These are phyloP conservation scores for Metschnikowia kofuensis DNA, from an alignment of 805 yeast species.

Conservation along the genomic window DNA sequence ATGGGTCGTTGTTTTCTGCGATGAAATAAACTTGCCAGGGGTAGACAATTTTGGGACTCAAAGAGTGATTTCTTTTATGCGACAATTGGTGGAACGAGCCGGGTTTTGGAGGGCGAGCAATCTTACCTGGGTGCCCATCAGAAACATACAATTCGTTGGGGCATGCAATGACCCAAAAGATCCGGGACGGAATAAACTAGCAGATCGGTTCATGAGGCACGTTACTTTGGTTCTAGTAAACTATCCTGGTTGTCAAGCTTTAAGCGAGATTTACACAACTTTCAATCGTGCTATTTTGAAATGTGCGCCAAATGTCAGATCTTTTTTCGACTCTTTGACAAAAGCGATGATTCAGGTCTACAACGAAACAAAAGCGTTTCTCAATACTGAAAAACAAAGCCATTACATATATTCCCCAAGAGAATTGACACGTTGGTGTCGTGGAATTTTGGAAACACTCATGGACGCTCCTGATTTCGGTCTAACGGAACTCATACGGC, in stretches of 20 bases:
- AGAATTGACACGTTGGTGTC: constrained; percentile 83
- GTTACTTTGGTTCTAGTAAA: constrained; percentile 67
- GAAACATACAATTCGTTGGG: constrained; percentile 79
- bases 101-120: constrained; percentile 75
- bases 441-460: constrained; percentile 63
- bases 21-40: constrained; percentile 83
- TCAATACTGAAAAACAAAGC: constrained; percentile 38
- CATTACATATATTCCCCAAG: constrained; percentile 86
- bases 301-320: constrained; percentile 57
- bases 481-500: constrained; percentile 45
- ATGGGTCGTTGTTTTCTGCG: constrained; percentile 83
- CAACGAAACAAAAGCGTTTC: constrained; percentile 35
- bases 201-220: constrained; percentile 65
- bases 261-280: constrained; percentile 63
- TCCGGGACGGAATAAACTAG: constrained; percentile 62
- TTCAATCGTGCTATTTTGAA: constrained; percentile 57
- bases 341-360: constrained; percentile 68
- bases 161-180: constrained; percentile 92
- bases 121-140: constrained; percentile 62
- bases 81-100: constrained; percentile 66
- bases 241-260: constrained; percentile 65
- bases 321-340: constrained; percentile 51
- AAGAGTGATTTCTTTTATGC: constrained; percentile 61
- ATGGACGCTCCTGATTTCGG: constrained; percentile 31
- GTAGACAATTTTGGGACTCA: constrained; percentile 74